phyloP scores from a whole-genome alignment of 495 filamentous ascomycete species.

The Hypomontagnella submonticulosa region DNA sequence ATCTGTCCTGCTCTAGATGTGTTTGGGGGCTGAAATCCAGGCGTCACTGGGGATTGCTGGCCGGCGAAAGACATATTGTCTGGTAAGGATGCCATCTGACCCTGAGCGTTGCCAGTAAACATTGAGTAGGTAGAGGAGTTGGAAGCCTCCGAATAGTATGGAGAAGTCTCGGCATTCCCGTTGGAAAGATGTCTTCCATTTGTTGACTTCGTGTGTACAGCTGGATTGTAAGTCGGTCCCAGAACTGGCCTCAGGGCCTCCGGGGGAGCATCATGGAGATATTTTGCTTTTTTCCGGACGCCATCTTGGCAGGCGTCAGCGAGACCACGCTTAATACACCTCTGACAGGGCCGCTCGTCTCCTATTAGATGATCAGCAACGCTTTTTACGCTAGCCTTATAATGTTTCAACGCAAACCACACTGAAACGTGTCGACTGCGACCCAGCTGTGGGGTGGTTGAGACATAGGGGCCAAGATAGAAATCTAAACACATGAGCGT shows the following conservation, averaged over 20 bases:
- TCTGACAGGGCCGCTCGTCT: slow-evolving; percentile 88
- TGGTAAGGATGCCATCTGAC: slow-evolving; percentile 50
- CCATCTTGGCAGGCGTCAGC: slow-evolving; percentile 93
- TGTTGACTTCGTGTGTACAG: slow-evolving; percentile 45
- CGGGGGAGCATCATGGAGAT: slow-evolving; percentile 93
- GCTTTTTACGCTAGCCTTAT: slow-evolving; percentile 7
- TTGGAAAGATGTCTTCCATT: slow-evolving; percentile 49
- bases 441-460: slow-evolving; percentile 34
- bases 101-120: slow-evolving; percentile 51
- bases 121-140: slow-evolving; percentile 48
- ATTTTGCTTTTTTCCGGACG: slow-evolving; percentile 98
- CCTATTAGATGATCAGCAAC: slow-evolving; percentile 50
- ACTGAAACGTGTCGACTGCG: slow-evolving; percentile 18
- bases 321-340: slow-evolving; percentile 92
- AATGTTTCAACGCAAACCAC: slow-evolving; percentile 28
- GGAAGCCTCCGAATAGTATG: slow-evolving; percentile 46
- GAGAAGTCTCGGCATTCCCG: slow-evolving; percentile 41
- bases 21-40: slow-evolving; percentile 67
- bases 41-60: slow-evolving; percentile 76
- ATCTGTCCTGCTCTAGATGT: slow-evolving; percentile 47
- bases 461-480: slow-evolving; percentile 36
- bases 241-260: slow-evolving; percentile 69
- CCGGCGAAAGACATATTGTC: slow-evolving; percentile 64
- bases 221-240: slow-evolving; percentile 65
- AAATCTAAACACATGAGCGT: slow-evolving; percentile 31